A percentile compares a stretch with the other conserved stretches of the same genome.
Conservation (phyloP, 139 green algal genomes). For the Chlorella sp. region DNA sequence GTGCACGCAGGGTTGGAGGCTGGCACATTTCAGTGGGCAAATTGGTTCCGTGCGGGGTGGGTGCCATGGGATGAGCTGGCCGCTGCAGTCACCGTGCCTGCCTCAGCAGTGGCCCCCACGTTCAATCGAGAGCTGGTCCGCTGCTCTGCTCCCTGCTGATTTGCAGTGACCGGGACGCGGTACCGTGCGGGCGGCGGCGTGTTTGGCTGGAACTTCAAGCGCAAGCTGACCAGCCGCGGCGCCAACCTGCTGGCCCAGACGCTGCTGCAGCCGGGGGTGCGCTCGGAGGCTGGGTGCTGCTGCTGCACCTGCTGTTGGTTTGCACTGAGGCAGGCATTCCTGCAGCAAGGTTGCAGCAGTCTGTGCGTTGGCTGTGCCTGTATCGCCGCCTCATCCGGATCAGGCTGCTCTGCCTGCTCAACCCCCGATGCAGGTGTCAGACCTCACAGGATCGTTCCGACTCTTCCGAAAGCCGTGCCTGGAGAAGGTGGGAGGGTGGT, state of each 20-base stretch:
- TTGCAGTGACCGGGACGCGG: slow-evolving; percentile 86
- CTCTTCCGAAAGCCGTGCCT: slow-evolving; percentile 84
- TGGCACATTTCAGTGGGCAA: too few relatives aligned
- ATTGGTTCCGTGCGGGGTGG: too few relatives aligned
- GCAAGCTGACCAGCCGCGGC: slow-evolving; percentile 92
- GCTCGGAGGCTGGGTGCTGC: too few relatives aligned
- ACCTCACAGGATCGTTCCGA: slow-evolving; percentile 95
- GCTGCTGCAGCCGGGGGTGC: slow-evolving; percentile 78
- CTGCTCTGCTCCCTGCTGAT: too few relatives aligned
- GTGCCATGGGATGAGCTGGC: too few relatives aligned
- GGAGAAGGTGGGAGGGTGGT: not conserved
- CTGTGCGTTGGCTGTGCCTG: not conserved
- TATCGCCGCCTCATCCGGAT: not conserved
- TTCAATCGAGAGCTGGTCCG: too few relatives aligned
- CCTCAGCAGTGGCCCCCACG: too few relatives aligned
- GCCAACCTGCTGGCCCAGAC: slow-evolving; percentile 92
- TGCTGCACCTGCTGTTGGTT: too few relatives aligned
- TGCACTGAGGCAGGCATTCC: too few relatives aligned
- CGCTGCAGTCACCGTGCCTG: too few relatives aligned
- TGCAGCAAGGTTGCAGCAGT: too few relatives aligned
- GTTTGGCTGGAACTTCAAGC: slow-evolving; percentile 86
- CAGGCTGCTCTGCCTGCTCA: not conserved
- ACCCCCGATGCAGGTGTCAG: slow-evolving; percentile 54
- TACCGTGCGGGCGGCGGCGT: slow-evolving; percentile 89
- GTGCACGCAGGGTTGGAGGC: too few relatives aligned